These are phyloP conservation scores for Pythium dissimile DNA, from an alignment of 352 stramenopile genomes.

Conservation along the genomic window DNA sequence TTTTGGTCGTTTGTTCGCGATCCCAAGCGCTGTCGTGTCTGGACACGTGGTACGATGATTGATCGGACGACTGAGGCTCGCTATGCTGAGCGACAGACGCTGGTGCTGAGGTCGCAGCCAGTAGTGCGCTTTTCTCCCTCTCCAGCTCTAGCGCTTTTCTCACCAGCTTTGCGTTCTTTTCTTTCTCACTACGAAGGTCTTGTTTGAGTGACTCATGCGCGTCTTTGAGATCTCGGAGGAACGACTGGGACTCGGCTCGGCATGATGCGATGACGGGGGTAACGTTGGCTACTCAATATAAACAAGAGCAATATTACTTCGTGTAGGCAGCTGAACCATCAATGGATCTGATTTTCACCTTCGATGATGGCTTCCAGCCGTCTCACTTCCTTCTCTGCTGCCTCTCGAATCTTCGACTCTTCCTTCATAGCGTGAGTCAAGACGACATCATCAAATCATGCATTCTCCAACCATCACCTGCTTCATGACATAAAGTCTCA, in stretches of 20 bases:
- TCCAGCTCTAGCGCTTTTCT: slow-evolving; percentile 67
- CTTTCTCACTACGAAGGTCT: slow-evolving; percentile 67
- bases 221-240: slow-evolving; percentile 63
- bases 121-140: slow-evolving; percentile 57
- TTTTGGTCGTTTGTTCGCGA: slow-evolving; percentile 67
- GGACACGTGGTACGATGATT: background rate
- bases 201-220: slow-evolving; percentile 49
- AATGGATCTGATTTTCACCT: slow-evolving; percentile 9
- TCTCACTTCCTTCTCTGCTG: slow-evolving; percentile 69
- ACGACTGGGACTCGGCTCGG: slow-evolving; percentile 56
- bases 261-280: slow-evolving; percentile 50
- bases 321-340: background rate
- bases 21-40: slow-evolving; percentile 37
- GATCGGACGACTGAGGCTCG: too few species aligned
- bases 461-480: background rate
- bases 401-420: slow-evolving; percentile 66
- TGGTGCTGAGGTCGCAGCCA: slow-evolving; percentile 2
- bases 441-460: background rate
- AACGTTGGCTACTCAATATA: slow-evolving; percentile 46
- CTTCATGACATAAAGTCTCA: slow-evolving; percentile 9
- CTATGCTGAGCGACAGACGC: too few species aligned
- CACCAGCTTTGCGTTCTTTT: slow-evolving; percentile 72
- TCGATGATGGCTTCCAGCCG: slow-evolving; percentile 66
- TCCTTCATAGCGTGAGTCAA: slow-evolving; percentile 31
- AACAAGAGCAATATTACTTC: background rate